These are phyloP conservation scores for Discostella stelligera DNA, from an alignment of 352 stramenopile genomes.

Conservation along the genomic window DNA sequence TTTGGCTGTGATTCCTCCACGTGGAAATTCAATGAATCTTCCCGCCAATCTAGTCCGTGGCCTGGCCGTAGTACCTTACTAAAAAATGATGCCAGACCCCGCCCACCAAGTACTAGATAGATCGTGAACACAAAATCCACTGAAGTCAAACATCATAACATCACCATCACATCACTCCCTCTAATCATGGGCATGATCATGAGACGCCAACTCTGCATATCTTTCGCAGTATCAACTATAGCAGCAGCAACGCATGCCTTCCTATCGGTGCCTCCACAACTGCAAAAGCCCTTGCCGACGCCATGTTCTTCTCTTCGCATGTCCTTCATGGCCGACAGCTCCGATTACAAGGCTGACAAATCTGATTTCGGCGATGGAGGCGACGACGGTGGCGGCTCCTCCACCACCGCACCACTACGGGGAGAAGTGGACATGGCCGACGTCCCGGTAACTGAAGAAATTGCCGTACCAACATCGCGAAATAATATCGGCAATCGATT, in stretches of 20 bases:
- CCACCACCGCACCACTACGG: background rate
- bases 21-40: background rate
- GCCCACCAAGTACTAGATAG: no score
- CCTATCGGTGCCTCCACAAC: background rate
- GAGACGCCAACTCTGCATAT: background rate
- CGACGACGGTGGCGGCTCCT: conserved; percentile 26
- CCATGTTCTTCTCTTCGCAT: background rate
- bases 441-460: conserved; percentile 56
- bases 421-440: conserved; percentile 58
- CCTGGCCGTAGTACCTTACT: background rate
- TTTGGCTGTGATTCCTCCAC: background rate
- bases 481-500: conserved; percentile 80
- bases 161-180: conserved; percentile 8
- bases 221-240: conserved; percentile 14
- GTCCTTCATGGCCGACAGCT: conserved; percentile 51
- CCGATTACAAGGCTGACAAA: conserved; percentile 52
- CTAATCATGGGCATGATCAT: background rate
- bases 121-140: no score
- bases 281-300: background rate
- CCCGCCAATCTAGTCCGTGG: background rate
- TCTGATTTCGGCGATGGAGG: conserved; percentile 21
- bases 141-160: background rate
- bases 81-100: no score
- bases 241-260: conserved; percentile 16
- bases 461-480: conserved; percentile 67